These are phyloP conservation scores for Malus sieversii DNA, from an alignment of 306 rosid species.

Conservation along the genomic window DNA sequence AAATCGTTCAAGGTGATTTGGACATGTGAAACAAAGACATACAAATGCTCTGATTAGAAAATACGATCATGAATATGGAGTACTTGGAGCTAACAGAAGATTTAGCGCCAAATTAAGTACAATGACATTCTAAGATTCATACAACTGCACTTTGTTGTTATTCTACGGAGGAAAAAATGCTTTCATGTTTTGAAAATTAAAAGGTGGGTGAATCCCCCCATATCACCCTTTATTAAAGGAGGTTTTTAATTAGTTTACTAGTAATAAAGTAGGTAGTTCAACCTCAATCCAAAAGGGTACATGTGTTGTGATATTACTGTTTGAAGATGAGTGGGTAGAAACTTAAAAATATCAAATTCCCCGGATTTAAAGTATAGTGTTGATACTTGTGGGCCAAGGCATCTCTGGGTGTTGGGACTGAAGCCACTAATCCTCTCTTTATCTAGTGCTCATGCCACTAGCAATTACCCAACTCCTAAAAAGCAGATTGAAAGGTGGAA, in stretches of 20 bases:
- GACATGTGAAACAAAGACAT: no score
- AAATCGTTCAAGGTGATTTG: no score
- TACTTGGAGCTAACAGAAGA: no score
- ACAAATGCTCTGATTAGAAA: no score
- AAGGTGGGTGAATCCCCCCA: neutral
- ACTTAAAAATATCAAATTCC: neutral
- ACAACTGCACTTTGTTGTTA: no score
- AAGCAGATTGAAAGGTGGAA: conserved; percentile 9
- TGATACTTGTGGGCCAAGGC: neutral
- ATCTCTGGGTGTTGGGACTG: neutral
- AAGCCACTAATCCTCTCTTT: neutral
- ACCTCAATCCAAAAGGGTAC: neutral
- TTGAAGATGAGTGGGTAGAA: neutral
- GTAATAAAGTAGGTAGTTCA: neutral
- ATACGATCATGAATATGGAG: no score
- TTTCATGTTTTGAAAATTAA: neutral
- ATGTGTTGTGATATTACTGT: neutral
- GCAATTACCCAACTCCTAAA: neutral
- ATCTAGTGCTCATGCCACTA: conserved; percentile 21
- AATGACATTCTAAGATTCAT: no score
- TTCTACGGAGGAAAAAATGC: neutral
- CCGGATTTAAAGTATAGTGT: neutral
- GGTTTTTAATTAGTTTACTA: neutral
- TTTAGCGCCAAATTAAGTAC: no score
- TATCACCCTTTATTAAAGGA: neutral